These are phyloP conservation scores for Ramaria sp. DNA, from an alignment of 768 basidiomycete species.

Conservation along the genomic window DNA sequence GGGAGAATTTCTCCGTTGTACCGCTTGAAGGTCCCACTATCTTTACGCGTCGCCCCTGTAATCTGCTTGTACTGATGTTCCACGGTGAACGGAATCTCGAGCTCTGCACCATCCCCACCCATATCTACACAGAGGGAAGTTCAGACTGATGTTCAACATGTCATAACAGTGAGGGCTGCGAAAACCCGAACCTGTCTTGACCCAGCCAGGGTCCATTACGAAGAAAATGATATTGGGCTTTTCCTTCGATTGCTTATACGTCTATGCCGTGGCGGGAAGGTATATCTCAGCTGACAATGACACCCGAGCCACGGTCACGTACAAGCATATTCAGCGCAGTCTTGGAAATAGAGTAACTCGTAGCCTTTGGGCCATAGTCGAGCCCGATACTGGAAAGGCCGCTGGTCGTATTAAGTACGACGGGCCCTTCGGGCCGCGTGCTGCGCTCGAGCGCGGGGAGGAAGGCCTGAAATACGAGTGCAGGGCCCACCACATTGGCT, in stretches of 20 bases:
- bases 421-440: constrained; percentile 16
- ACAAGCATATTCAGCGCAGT: constrained; percentile 32
- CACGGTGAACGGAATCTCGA: constrained; percentile 24
- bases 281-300: neutral
- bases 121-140: constrained; percentile 17
- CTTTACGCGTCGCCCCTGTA: constrained; percentile 14
- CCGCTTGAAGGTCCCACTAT: constrained; percentile 23
- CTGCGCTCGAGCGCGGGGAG: constrained; percentile 23
- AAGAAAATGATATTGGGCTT: constrained; percentile 23
- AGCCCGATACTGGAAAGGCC: constrained; percentile 24
- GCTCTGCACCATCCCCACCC: constrained; percentile 22
- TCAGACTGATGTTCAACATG: neutral
- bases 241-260: constrained; percentile 27
- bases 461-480: constrained; percentile 24
- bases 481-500: constrained; percentile 26
- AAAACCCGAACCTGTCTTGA: constrained; percentile 23
- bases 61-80: constrained; percentile 20
- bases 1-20: constrained; percentile 21
- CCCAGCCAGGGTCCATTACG: constrained; percentile 29
- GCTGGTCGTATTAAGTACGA: constrained; percentile 23
- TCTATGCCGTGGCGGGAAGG: constrained; percentile 20
- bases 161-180: neutral
- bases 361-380: constrained; percentile 17
- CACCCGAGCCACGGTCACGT: constrained; percentile 4
- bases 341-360: constrained; percentile 29